A percentile compares a stretch with the other conserved stretches of the same genome.
Conservation (phyloP, 2,329 filamentous ascomycete species). For the Xylariaceae sp. region DNA sequence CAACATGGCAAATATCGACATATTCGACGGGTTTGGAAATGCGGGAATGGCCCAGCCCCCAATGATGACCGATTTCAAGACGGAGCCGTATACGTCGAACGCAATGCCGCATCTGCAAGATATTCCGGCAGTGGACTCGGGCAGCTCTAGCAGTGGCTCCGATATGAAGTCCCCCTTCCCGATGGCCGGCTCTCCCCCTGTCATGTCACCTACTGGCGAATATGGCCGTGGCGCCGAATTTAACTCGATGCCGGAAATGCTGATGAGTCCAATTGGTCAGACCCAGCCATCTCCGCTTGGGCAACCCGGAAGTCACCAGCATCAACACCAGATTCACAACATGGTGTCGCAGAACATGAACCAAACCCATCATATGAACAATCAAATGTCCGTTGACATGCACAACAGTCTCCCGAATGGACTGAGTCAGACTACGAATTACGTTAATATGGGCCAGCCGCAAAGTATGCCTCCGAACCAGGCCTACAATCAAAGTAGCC, state of each 20-base stretch:
- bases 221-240: constrained; percentile 45
- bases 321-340: constrained; percentile 28
- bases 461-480: constrained; percentile 28
- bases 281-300: constrained; percentile 32
- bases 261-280: constrained; percentile 46
- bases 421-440: constrained; percentile 32
- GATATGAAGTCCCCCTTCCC: constrained; percentile 47
- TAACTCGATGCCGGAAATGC: constrained; percentile 48
- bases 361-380: constrained; percentile 32
- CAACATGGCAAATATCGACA: constrained; percentile 50
- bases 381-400: constrained; percentile 34
- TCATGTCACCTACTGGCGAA: constrained; percentile 50
- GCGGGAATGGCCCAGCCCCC: constrained; percentile 54
- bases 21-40: constrained; percentile 62
- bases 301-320: constrained; percentile 30
- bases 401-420: constrained; percentile 27
- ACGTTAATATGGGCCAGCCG: constrained; percentile 31
- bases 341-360: constrained; percentile 30
- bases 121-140: constrained; percentile 36
- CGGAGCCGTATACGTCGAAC: constrained; percentile 32
- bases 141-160: constrained; percentile 34
- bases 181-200: constrained; percentile 44
- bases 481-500: constrained; percentile 25
- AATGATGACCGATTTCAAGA: constrained; percentile 44
- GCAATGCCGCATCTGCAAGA: constrained; percentile 39